Percentiles rank a stretch among this genome's conserved stretches.
These are phyloP conservation scores for Babesia microti DNA, from an alignment of 169 alveolate genomes.

Conservation along the genomic window DNA sequence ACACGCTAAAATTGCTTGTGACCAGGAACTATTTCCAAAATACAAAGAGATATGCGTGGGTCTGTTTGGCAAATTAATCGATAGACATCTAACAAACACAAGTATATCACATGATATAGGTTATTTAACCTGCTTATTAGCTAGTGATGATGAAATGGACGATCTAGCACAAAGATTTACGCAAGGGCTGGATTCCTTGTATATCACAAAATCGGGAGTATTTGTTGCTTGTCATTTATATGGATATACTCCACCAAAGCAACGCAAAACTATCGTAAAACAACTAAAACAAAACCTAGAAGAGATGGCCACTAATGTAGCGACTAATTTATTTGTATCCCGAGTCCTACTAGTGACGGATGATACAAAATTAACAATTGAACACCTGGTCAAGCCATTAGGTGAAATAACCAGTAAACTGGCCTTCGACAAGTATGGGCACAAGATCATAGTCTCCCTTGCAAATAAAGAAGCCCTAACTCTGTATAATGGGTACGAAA, in stretches of 20 bases:
- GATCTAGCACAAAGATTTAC: not conserved
- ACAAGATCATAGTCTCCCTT: slow-evolving; percentile 7
- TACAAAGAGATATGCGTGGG: no score
- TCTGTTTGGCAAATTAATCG: no score
- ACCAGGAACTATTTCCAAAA: no score
- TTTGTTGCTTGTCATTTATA: slow-evolving; percentile 11
- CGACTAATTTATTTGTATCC: slow-evolving; percentile 17
- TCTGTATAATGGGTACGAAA: no score
- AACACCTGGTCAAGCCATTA: slow-evolving; percentile 23
- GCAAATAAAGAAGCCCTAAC: no score
- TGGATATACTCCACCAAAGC: slow-evolving; percentile 37
- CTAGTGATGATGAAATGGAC: slow-evolving; percentile 6
- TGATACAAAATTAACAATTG: slow-evolving; percentile 37
- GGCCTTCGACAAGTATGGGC: slow-evolving; percentile 11
- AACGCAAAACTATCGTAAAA: slow-evolving; percentile 25
- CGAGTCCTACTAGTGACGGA: slow-evolving; percentile 24
- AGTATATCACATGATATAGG: no score
- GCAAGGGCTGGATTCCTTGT: slow-evolving; percentile 17
- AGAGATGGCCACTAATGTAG: slow-evolving; percentile 28
- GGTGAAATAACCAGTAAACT: slow-evolving; percentile 13
- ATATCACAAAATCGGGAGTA: no score
- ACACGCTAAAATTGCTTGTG: no score
- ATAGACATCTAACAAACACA: no score
- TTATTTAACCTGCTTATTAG: no score
- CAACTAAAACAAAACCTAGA: slow-evolving; percentile 30